Evolutionary conservation across 1,284 basidiomycete genomes (phyloP).

Genomic region (Quambalaria eucalypti): DNA sequence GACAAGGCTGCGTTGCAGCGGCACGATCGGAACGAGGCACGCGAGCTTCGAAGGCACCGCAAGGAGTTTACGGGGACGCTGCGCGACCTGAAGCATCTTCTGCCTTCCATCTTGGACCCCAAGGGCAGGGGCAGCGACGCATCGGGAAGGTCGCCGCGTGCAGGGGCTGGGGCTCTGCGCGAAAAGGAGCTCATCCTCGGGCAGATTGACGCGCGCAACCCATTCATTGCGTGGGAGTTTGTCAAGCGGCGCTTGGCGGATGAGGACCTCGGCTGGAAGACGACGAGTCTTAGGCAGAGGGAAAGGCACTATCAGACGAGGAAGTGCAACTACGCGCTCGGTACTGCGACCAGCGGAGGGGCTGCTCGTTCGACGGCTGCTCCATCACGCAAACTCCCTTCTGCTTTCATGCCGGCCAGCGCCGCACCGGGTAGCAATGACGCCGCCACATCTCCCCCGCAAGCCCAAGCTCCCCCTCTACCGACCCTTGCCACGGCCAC

Average conservation of each 20-base stretch:
- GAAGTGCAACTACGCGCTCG: background rate
- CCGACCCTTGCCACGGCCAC: background rate
- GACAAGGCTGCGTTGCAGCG: background rate
- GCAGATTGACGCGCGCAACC: constrained; percentile 33
- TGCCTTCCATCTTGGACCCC: constrained; percentile 29
- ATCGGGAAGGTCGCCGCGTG: too few species aligned
- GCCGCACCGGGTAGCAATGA: background rate
- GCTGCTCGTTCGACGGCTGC: background rate
- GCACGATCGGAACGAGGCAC: constrained; percentile 4
- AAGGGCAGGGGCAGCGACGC: constrained; percentile 8
- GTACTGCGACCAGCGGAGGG: background rate
- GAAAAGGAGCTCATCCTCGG: constrained; percentile 2
- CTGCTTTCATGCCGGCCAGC: background rate
- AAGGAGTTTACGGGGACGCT: constrained; percentile 32
- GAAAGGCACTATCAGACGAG: constrained; percentile 13
- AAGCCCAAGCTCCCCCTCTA: background rate
- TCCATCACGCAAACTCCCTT: background rate
- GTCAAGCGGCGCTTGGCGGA: constrained; percentile 30
- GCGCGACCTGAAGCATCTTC: constrained; percentile 28
- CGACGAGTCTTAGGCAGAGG: constrained; percentile 19
- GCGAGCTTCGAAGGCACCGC: constrained; percentile 14
- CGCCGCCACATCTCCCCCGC: background rate
- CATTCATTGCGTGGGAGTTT: constrained; percentile 37
- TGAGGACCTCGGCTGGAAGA: constrained; percentile 30
- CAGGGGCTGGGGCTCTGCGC: too few species aligned